Evolutionary conservation across 129 eudicot species (phyloP), one percentile per base, ranked within the genome.

Genomic region (Flaveria robusta): DNA sequence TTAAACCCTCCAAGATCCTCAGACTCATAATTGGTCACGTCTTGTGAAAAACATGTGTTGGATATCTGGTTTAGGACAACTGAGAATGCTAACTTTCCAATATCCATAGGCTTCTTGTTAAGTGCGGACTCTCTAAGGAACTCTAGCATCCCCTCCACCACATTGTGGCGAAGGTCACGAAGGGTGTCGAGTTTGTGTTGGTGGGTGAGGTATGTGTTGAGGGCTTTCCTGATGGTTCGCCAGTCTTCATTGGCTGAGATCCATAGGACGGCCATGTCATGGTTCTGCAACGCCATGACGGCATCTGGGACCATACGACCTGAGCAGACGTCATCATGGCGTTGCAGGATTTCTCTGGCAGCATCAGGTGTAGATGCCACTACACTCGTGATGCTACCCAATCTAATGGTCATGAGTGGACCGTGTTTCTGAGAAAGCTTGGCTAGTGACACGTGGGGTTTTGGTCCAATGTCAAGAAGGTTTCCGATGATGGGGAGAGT

Each of bases 171-270:
- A 24, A 58, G 65, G 31, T 23, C 65, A 9, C 65, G 37, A 23
- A 59, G 66, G 16, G 66, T 59, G n/a, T 59, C 66, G n/a, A 59
- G 66, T 59, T 59, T 59, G 66, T 59, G 66, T 23, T 23, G 66
- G 66, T 59, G 66, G 34, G 66, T 59, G 39, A 59, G 66, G 39
- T 9, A 59, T 22, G 65, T 58, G 65, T 58, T 58, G 65, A 58
- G 65, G 34, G 66, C 66, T 12, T 13, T 59, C 8, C 66, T 11
- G 7, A 59, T 59, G 37, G 66, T 23, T 23, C 66, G 39, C 66
- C 39, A 24, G 2, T 59, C 66, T 59, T 59, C 39, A 8, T 59
- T 59, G 66, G 37, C 66, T 24, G 66, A 24, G n/a, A 59, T 59
- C 66, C 66, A 59, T 0, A 59, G 66, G 16, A 59, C 34, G 7